Base-by-base conservation (phyloP, 2,329 filamentous ascomycete species). In the Colletotrichum gigasporum region DNA sequence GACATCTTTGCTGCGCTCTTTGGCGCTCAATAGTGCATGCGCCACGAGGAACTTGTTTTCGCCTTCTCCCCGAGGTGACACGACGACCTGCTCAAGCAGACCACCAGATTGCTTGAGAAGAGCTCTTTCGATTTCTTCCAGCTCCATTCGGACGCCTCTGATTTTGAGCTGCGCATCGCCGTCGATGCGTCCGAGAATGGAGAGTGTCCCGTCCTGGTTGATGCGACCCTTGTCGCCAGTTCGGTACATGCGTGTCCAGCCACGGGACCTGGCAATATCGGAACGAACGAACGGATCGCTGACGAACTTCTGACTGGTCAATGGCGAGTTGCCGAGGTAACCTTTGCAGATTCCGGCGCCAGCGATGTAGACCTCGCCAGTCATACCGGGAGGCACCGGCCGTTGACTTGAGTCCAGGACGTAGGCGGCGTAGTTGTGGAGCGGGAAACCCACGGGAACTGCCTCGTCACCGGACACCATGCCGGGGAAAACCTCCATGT, bases 91-190 rank as follows among this genome's bases (percentile, higher is more conserved):
- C 0, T 30, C 26, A 3, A 50, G 16, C 1, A 34, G 5, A 2
- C 45, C 45, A 1, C 24, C 45, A 5, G 45, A 18, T 2, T 18
- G 9, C n/a, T 63, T 35, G 22, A 75, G 12, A 4, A 76, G 65
- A 5, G 65, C 65, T 24, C 51, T 60, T 42, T 73, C 72, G 3
- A 76, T 62, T 2, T 86, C 84, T 3, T 72, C 68, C 0, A 86
- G 69, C 10, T 87, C 83, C 20, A 85, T 77, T 0, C 81, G 75
- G 7, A 80, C 50, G 0, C 81, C 82, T 2, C 75, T 72, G 1
- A 85, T 69, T 66, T 85, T 85, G 65, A 84, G 69, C 45, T 82
- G 76, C 1, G 76, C 78, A 51, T 83, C 80, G 4, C 78, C 79
- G 1, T 65, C 71, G 1, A 80, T 75, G 0, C 81, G 77, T 1